phyloP scores from a whole-genome alignment of 139 green algal genomes.

The Gonium pectorale region DNA sequence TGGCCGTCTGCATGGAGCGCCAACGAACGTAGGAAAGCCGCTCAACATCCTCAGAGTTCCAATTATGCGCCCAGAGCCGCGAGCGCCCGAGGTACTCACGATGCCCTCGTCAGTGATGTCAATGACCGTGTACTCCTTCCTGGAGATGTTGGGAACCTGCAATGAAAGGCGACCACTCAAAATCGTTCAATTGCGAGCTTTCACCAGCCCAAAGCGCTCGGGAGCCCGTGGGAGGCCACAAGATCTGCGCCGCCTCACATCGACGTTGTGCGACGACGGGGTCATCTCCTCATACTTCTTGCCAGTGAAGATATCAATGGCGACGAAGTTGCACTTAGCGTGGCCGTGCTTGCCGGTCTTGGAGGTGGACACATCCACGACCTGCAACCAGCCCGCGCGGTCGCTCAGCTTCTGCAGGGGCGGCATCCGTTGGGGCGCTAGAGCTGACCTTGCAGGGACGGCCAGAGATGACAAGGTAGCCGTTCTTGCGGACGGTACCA shows the following conservation, averaged over 20 bases:
- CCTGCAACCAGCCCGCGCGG: conserved; percentile 71
- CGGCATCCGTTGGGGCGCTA: neutral
- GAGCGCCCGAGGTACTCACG: no score
- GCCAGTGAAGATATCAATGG: conserved; percentile 97
- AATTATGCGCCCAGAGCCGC: no score
- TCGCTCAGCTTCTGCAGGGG: neutral
- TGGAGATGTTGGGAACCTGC: conserved; percentile 91
- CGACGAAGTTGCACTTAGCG: conserved; percentile 99
- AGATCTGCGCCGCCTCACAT: conserved; percentile 70
- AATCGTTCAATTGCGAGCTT: no score
- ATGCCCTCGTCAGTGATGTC: conserved; percentile 98
- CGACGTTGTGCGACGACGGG: conserved; percentile 97
- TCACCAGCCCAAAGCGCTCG: no score
- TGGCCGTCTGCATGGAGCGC: no score
- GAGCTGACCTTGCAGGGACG: conserved; percentile 94
- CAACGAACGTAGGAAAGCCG: no score
- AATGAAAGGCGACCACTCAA: neutral
- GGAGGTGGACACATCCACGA: conserved; percentile 98
- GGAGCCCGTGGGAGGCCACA: no score
- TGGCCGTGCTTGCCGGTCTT: conserved; percentile 99
- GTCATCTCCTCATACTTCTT: conserved; percentile 99
- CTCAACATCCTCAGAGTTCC: no score
- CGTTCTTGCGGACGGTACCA: conserved; percentile 96
- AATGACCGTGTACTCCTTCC: conserved; percentile 95
- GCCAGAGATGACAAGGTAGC: conserved; percentile 95